Percentiles rank a stretch among this genome's conserved stretches.
Evolutionary conservation across 2,329 filamentous ascomycete species (phyloP).

Genomic region (Truncatella angustata): DNA sequence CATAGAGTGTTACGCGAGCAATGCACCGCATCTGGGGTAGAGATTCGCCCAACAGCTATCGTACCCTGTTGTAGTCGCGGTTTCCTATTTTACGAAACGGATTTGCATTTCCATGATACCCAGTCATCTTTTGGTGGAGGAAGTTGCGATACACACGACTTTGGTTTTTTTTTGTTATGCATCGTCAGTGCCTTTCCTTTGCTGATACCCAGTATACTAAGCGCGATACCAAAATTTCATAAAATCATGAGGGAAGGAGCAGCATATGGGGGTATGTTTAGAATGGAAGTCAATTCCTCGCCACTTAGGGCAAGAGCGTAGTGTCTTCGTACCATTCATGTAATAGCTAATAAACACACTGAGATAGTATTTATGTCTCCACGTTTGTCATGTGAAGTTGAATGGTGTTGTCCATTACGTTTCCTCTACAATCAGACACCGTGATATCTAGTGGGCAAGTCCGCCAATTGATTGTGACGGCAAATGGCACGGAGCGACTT

Average conservation of each 20-base stretch:
- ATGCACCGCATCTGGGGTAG: too few relatives aligned
- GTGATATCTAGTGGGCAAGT: too few relatives aligned
- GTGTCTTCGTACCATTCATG: slow-evolving; percentile 10
- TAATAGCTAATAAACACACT: slow-evolving; percentile 13
- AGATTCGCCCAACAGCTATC: too few relatives aligned
- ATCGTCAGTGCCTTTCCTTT: slow-evolving; percentile 24
- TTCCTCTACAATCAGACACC: too few relatives aligned
- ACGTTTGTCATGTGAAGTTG: too few relatives aligned
- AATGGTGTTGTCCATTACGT: too few relatives aligned
- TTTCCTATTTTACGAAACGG: too few relatives aligned
- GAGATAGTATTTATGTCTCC: too few relatives aligned
- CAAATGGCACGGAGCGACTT: too few relatives aligned
- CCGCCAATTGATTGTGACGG: too few relatives aligned
- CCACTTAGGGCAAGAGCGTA: slow-evolving; percentile 11
- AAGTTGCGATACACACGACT: slow-evolving; percentile 22
- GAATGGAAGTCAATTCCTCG: slow-evolving; percentile 11
- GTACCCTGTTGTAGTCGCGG: too few relatives aligned
- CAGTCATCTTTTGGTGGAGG: slow-evolving; percentile 13
- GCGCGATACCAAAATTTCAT: slow-evolving; percentile 19
- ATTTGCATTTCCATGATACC: slow-evolving; percentile 38
- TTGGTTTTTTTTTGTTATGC: slow-evolving; percentile 30
- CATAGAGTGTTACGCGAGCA: slow-evolving; percentile 28
- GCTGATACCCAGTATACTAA: slow-evolving; percentile 37
- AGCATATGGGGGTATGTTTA: slow-evolving; percentile 10
- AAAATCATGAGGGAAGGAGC: slow-evolving; percentile 15